These are phyloP conservation scores for Cladosporium cucumerinum DNA, from an alignment of 2,329 filamentous ascomycete genomes.

Conservation along the genomic window DNA sequence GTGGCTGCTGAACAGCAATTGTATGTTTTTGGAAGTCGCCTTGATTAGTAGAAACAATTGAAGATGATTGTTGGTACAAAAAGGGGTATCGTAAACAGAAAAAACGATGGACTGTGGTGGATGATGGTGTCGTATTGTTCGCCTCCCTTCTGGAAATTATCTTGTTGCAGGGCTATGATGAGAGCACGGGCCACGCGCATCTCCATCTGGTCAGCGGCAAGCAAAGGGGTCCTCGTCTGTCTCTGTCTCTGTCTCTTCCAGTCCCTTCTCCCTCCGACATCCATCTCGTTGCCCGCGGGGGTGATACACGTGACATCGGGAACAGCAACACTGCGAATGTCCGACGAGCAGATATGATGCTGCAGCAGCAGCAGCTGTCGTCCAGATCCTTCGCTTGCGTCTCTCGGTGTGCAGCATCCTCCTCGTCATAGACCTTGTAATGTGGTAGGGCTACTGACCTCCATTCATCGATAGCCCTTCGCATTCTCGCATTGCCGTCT, in stretches of 20 bases:
- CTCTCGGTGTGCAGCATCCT: neutral
- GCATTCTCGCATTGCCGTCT: neutral
- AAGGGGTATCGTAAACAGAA: conserved; percentile 9
- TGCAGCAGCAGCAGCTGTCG: neutral
- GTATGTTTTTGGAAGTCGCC: neutral
- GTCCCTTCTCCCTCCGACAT: neutral
- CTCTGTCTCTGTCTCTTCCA: no score
- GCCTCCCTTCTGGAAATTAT: conserved; percentile 12
- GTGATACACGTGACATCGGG: neutral
- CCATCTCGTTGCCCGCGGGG: neutral
- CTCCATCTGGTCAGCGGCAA: neutral
- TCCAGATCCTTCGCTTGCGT: neutral
- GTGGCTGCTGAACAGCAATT: neutral
- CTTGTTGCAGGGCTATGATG: neutral
- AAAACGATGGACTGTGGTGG: conserved; percentile 6
- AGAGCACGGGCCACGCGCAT: neutral
- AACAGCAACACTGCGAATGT: neutral
- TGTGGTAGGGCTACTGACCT: neutral
- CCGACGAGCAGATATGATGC: neutral
- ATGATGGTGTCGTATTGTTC: neutral
- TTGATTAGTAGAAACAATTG: neutral
- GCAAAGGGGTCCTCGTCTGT: neutral
- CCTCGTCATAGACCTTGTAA: neutral
- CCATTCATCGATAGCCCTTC: neutral
- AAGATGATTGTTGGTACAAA: neutral